Percentiles rank a stretch among this genome's conserved stretches.
Conservation (phyloP, 768 basidiomycete genomes). For the Calocera viscosa region DNA sequence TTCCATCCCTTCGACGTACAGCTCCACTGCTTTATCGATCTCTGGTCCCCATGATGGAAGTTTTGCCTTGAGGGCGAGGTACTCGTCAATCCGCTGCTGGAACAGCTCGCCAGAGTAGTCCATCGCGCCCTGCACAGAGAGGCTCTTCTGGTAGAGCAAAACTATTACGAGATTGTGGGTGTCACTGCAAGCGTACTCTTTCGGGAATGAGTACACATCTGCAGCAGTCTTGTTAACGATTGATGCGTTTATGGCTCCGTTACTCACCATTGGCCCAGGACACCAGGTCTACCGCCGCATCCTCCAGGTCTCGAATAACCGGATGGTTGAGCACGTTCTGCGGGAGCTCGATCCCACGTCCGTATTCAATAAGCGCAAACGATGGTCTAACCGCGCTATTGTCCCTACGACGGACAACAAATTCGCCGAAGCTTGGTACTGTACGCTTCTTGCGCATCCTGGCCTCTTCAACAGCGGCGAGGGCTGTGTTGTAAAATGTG, state of each 20-base stretch:
- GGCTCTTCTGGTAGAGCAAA: too few species aligned
- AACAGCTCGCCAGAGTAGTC: too few species aligned
- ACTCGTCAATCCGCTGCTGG: too few species aligned
- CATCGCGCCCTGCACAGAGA: too few species aligned
- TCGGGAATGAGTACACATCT: too few species aligned
- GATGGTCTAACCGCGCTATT: not conserved
- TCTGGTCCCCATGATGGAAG: too few species aligned
- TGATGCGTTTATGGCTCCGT: not conserved
- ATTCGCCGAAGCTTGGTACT: not conserved
- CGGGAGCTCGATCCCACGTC: not conserved
- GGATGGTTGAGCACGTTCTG: not conserved
- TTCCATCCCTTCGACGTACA: too few species aligned
- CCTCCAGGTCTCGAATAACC: not conserved
- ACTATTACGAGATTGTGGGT: too few species aligned
- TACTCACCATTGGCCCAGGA: not conserved
- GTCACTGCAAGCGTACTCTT: too few species aligned
- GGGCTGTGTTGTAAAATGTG: constrained; percentile 68
- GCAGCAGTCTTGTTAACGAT: too few species aligned
- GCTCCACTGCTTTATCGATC: too few species aligned
- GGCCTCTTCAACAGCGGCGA: constrained; percentile 55
- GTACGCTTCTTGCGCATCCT: not conserved
- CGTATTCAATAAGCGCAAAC: not conserved
- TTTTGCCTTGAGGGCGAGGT: too few species aligned
- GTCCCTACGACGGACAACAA: not conserved
- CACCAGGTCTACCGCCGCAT: not conserved